These are phyloP conservation scores for Bretziella fagacearum DNA, from an alignment of 2,329 filamentous ascomycete genomes.

Conservation along the genomic window DNA sequence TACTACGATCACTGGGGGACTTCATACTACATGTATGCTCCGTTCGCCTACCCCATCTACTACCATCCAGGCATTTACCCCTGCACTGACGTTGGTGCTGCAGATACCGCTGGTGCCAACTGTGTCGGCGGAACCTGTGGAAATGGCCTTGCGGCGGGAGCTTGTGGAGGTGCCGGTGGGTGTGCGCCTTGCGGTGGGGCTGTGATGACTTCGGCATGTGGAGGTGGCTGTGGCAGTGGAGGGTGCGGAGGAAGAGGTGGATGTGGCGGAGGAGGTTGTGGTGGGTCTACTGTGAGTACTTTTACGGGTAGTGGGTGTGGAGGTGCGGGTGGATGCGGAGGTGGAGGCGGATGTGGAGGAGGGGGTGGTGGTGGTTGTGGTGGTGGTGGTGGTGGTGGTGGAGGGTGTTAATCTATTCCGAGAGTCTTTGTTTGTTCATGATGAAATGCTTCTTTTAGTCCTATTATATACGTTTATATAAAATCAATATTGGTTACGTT, in stretches of 20 bases:
- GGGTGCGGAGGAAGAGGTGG: neutral
- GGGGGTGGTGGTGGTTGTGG: conserved; percentile 6
- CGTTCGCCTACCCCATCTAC: conserved; percentile 28
- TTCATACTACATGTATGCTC: conserved; percentile 32
- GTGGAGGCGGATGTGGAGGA: conserved; percentile 2
- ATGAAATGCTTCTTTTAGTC: neutral
- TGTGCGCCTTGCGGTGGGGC: conserved; percentile 17
- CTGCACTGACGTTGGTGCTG: conserved; percentile 25
- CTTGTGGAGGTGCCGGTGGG: conserved; percentile 27
- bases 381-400: neutral
- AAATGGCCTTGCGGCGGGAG: conserved; percentile 27
- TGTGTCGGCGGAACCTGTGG: conserved; percentile 33
- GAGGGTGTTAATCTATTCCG: neutral
- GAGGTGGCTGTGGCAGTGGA: conserved; percentile 14
- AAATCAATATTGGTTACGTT: neutral
- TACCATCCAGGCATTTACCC: conserved; percentile 31
- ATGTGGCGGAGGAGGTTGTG: neutral
- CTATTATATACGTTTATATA: neutral
- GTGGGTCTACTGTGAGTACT: too few relatives aligned
- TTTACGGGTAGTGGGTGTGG: neutral
- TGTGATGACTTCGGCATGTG: conserved; percentile 16
- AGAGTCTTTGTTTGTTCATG: neutral
- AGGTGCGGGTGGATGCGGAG: neutral
- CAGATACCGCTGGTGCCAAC: conserved; percentile 15
- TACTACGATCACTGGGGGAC: conserved; percentile 40